Evolutionary conservation across 2,329 filamentous ascomycete genomes (phyloP).

Genomic region (Chlorencoelia australis): DNA sequence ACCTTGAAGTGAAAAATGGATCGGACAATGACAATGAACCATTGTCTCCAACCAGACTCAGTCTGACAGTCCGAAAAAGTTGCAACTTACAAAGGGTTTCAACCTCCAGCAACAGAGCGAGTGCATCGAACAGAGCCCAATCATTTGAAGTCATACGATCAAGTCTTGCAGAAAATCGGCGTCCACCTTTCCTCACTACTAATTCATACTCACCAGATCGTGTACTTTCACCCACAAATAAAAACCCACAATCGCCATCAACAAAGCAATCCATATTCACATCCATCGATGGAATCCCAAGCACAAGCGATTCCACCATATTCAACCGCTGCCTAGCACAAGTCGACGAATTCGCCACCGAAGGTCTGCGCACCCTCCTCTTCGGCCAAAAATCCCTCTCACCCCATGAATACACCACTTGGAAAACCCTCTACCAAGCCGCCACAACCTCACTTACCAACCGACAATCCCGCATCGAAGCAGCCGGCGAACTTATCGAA

Average conservation of each 20-base stretch:
- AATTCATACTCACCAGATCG: constrained; percentile 27
- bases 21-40: constrained; percentile 43
- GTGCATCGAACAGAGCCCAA: constrained; percentile 8
- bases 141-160: constrained; percentile 14
- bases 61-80: no score
- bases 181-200: constrained; percentile 26
- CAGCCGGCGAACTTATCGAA: constrained; percentile 72
- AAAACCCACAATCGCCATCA: constrained; percentile 36
- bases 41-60: constrained; percentile 22
- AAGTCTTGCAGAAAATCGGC: constrained; percentile 18
- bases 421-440: constrained; percentile 68
- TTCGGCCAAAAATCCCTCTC: constrained; percentile 72
- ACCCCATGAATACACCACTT: constrained; percentile 61
- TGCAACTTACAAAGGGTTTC: no score
- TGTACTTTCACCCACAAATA: constrained; percentile 25
- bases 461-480: constrained; percentile 69
- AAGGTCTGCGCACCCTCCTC: constrained; percentile 76
- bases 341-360: constrained; percentile 76
- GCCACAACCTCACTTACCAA: constrained; percentile 75
- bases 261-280: constrained; percentile 34
- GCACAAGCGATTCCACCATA: constrained; percentile 44
- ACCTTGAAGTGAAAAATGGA: constrained; percentile 47
- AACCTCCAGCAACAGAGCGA: no score
- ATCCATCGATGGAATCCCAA: constrained; percentile 47
- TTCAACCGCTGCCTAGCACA: constrained; percentile 73